Conservation (phyloP, 1,139 yeast genomes). For the Kodamaea sp. region DNA sequence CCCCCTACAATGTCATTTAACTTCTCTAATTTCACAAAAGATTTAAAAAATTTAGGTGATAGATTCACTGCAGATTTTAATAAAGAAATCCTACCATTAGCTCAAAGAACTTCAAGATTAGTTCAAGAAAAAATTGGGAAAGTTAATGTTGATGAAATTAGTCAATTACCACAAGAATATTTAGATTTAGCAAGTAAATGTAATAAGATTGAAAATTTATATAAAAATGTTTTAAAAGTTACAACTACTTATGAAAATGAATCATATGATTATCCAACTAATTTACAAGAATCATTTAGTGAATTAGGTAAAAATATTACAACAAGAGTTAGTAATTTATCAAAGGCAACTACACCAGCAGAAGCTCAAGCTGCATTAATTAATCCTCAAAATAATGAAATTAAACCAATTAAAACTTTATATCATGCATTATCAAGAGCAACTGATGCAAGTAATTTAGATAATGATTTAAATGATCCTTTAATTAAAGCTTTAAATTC, state of each 20-base stretch:
- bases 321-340: slow-evolving; percentile 62
- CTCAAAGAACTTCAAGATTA: slow-evolving; percentile 76
- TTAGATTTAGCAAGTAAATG: slow-evolving; percentile 69
- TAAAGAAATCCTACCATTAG: slow-evolving; percentile 55
- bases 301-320: slow-evolving; percentile 71
- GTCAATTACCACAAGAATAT: slow-evolving; percentile 83
- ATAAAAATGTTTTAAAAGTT: slow-evolving; percentile 68
- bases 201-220: slow-evolving; percentile 70
- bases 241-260: slow-evolving; percentile 72
- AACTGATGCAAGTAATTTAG: slow-evolving; percentile 51
- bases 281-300: slow-evolving; percentile 65
- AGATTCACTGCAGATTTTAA: slow-evolving; percentile 41
- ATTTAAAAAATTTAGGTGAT: slow-evolving; percentile 39
- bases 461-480: slow-evolving; percentile 43
- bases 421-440: slow-evolving; percentile 83
- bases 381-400: slow-evolving; percentile 49
- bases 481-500: slow-evolving; percentile 42
- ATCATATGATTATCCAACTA: slow-evolving; percentile 84
- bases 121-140: slow-evolving; percentile 80
- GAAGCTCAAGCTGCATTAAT: slow-evolving; percentile 81
- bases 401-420: slow-evolving; percentile 73
- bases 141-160: slow-evolving; percentile 61
- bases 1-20: slow-evolving; percentile 40
- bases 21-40: slow-evolving; percentile 41
- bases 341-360: slow-evolving; percentile 72